Evolutionary conservation across 305 asterid genomes (phyloP), one percentile per base, ranked within the genome.

Genomic region (Fraxinus dipetala): DNA sequence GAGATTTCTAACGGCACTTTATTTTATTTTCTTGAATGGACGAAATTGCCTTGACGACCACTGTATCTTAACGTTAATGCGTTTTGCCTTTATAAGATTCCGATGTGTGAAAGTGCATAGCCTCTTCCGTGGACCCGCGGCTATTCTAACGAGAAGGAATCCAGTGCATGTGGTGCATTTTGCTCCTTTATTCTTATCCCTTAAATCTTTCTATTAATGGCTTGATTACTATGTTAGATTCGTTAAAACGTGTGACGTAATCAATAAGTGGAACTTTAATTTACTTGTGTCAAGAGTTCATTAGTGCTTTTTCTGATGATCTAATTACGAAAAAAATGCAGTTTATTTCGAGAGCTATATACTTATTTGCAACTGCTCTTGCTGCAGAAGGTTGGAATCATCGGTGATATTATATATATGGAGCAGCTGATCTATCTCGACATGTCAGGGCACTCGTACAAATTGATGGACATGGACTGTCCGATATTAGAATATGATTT

Each of bases 21-120:
- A 1, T 30, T 22, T 43, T 59, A 48, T 31, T 74, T 73, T 67
- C 30, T 10, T 1, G 20, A 77, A 74, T 73, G 80, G 85, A 61
- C 77, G 81, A 59, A 83, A 83, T 54, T 83, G 85, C 85, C 79
- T 54, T 24, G 70, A 82, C 59, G 36, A 0, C 0, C 14, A 11
- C 40, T 38, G 54, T 63, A 35, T 28, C 59, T 73, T 78, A 43
- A 40, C 80, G 45, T 7, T 73, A 83, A 72, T 79, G 34, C 73
- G 56, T 20, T 2, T 80, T 13, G 24, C 63, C 22, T 51, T 51
- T 51, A 32, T n/a, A 70, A 22, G 24, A 31, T 59, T 45, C 75
- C 63, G 38, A 77, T 56, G 28, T 20, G 54, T 70, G 78, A 8
- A 65, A 67, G 75, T 51, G 20, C 82, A 16, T 13, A 34, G n/a